These are phyloP conservation scores for Nigrograna mackinnonii DNA, from an alignment of 2,329 filamentous ascomycete species.

Conservation along the genomic window DNA sequence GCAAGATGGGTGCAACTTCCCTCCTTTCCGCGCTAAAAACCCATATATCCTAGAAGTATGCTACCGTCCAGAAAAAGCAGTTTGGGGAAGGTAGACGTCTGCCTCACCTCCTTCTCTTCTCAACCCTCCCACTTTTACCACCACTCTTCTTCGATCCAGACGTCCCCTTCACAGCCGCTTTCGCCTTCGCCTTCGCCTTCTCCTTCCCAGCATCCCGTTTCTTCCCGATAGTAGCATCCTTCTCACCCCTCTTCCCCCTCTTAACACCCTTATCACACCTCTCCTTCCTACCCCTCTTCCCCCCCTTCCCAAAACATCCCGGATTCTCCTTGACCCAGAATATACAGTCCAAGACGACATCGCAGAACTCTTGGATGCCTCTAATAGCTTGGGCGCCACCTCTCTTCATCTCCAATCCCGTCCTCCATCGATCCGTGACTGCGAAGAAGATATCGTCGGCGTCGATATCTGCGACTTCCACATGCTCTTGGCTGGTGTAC, in stretches of 20 bases:
- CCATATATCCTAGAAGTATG: no score
- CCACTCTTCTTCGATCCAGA: slow-evolving; percentile 5
- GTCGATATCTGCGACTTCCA: slow-evolving; percentile 7
- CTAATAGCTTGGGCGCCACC: slow-evolving; percentile 21
- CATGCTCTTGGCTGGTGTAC: background rate
- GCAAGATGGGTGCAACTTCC: no score
- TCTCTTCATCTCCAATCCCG: slow-evolving; percentile 14
- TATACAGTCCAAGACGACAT: slow-evolving; percentile 32
- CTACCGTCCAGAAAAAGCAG: no score
- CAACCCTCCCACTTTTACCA: slow-evolving; percentile 2
- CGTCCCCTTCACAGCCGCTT: slow-evolving; percentile 9
- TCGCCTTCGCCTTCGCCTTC: slow-evolving; percentile 7
- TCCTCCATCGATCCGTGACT: slow-evolving; percentile 33
- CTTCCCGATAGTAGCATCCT: background rate
- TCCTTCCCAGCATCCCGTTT: slow-evolving; percentile 5
- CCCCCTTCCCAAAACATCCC: slow-evolving; percentile 6
- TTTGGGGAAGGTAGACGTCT: no score
- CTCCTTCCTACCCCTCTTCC: slow-evolving; percentile 10
- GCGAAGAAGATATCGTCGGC: slow-evolving; percentile 37
- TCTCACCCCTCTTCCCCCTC: slow-evolving; percentile 7
- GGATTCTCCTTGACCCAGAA: slow-evolving; percentile 33
- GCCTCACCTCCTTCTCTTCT: slow-evolving; percentile 6
- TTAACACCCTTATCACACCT: slow-evolving; percentile 20
- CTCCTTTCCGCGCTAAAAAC: no score
- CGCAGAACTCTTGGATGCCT: slow-evolving; percentile 36